These are phyloP conservation scores for Paspalum notatum DNA, from an alignment of 176 grass and related monocot species.

Conservation along the genomic window DNA sequence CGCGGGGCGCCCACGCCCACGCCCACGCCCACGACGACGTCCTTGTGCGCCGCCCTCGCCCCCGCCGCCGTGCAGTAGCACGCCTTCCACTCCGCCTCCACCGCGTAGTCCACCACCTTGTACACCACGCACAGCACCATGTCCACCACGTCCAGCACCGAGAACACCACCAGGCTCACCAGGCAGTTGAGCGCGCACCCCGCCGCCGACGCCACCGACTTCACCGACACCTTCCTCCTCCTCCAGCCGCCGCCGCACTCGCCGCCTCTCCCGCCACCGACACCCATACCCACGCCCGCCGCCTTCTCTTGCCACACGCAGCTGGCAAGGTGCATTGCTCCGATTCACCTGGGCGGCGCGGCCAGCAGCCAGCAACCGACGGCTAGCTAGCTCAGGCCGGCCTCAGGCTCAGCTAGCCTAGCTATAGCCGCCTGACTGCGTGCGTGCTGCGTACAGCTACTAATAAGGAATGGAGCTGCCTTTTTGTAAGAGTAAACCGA, in stretches of 20 bases:
- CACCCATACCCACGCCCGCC: slow-evolving; percentile 17
- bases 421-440: not conserved
- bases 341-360: not conserved
- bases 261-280: not conserved
- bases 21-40: no score
- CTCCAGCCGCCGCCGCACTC: not conserved
- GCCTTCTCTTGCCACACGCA: slow-evolving; percentile 52
- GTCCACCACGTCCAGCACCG: slow-evolving; percentile 79
- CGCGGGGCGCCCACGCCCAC: no score
- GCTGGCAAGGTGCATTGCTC: slow-evolving; percentile 57
- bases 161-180: slow-evolving; percentile 93
- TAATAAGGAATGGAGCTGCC: not conserved
- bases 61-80: slow-evolving; percentile 76
- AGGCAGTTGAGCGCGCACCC: slow-evolving; percentile 57
- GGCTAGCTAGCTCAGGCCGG: not conserved
- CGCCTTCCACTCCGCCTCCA: slow-evolving; percentile 89
- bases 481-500: slow-evolving; percentile 46
- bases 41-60: not conserved
- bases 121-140: slow-evolving; percentile 86
- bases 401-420: not conserved
- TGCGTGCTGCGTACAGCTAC: no score
- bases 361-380: not conserved
- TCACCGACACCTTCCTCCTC: not conserved
- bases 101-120: slow-evolving; percentile 84
- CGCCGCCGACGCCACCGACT: slow-evolving; percentile 29